Percentiles rank a stretch among this genome's conserved stretches.
phyloP scores from a whole-genome alignment of 2,329 filamentous ascomycete genomes.

The Botrytis aclada region DNA sequence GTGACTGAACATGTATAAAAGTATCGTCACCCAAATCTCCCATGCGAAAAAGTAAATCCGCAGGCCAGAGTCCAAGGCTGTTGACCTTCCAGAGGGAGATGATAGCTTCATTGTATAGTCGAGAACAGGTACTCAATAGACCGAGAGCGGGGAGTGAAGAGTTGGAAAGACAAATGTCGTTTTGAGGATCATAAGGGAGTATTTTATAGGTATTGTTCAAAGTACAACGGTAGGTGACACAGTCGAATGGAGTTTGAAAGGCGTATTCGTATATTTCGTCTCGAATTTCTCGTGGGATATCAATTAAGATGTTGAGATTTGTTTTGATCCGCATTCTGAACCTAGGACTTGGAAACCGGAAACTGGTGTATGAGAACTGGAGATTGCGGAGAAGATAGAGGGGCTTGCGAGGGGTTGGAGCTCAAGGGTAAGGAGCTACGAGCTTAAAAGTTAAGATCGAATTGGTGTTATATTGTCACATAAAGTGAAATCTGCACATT shows the following conservation, averaged over 20 bases:
- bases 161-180: not conserved
- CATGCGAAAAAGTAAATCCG: conserved; percentile 13
- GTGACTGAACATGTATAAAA: not conserved
- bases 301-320: not conserved
- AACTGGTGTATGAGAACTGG: not conserved
- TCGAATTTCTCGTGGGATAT: conserved; percentile 16
- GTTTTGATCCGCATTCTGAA: not conserved
- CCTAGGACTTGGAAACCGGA: not conserved
- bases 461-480: not conserved
- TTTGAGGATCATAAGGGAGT: conserved; percentile 14
- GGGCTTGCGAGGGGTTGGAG: not conserved
- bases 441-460: not conserved
- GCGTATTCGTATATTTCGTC: conserved; percentile 17
- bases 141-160: conserved; percentile 3
- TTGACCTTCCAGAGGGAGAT: conserved; percentile 12
- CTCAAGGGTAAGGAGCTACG: not conserved
- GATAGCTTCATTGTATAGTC: conserved; percentile 5
- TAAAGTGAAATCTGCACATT: not conserved
- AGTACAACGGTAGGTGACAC: conserved; percentile 12
- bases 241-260: conserved; percentile 3
- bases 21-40: not conserved
- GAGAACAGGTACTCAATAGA: not conserved
- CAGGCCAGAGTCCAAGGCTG: conserved; percentile 14
- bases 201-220: not conserved
- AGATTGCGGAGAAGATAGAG: not conserved